Evolutionary conservation across 1,139 yeast genomes (phyloP), one percentile per base, ranked within the genome.

Genomic region (Debaryomyces udenii): DNA sequence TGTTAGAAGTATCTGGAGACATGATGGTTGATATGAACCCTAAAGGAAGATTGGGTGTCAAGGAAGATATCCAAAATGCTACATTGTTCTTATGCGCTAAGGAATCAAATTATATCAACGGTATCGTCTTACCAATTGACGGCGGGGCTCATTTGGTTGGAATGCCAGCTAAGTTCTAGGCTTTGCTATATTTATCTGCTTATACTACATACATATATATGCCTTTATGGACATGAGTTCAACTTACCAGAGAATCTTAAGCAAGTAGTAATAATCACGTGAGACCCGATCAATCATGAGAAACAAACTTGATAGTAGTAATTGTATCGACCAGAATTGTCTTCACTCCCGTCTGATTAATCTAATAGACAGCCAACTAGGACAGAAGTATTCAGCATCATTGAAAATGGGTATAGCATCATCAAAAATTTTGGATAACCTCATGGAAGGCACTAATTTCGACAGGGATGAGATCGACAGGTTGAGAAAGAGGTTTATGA

Each of bases 391-490:
- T 9, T 23, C 7, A 14, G 11, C 6, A 17, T n/a, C 16, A 3
- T 26, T 17, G 16, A 23, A 30, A 30, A 85, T 85, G 93, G 91
- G 91, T 28, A 79, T 80, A 15, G 78, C 80, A 13, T 78, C 87
- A 15, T 82, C 90, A 11, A 81, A 77, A 49, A 66, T 86, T 35
- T 71, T 86, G 39, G 90, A 85, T 48, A 74, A 78, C 47, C 74
- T 86, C 31, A 80, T 81, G 59, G 89, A 83, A 59, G 89, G 87
- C 31, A 84, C 93, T n/a, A 83, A 82, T 63, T 86, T 89, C 61
- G 91, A 87, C 46, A 77, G 85, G 40, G 96, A 89, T 50, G 99
- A 94, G 59, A 86, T 94, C 40, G 96, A 91, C 59, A 76, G 99
- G 46, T 72, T 94, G 47, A 80, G 96, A 47, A 90, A 90, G 59